Percentiles rank a stretch among this genome's conserved stretches.
These are phyloP conservation scores for Macrophomina pseudophaseolina DNA, from an alignment of 2,329 filamentous ascomycete genomes.

Conservation along the genomic window DNA sequence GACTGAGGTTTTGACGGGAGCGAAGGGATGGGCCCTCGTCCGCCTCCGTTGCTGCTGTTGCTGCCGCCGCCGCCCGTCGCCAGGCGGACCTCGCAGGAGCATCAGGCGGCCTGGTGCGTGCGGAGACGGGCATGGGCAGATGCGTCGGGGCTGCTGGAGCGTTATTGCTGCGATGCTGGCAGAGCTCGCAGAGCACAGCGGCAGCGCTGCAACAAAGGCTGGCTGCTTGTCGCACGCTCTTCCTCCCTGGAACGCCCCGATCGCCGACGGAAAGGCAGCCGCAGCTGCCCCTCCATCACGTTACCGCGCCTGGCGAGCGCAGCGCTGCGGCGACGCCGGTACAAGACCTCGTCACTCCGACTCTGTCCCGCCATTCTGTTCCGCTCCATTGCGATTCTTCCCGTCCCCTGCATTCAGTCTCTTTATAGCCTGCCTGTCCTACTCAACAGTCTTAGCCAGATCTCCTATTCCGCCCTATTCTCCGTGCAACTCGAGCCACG, in stretches of 20 bases:
- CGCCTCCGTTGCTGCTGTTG: neutral
- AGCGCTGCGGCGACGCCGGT: slow-evolving; percentile 4
- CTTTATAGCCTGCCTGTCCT: neutral
- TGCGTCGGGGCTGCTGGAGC: neutral
- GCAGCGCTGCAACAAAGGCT: slow-evolving; percentile 18
- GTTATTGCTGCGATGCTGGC: neutral
- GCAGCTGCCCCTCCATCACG: slow-evolving; percentile 26
- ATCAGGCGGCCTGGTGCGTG: neutral
- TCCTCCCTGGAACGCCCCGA: slow-evolving; percentile 9
- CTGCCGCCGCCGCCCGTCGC: neutral
- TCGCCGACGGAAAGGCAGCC: slow-evolving; percentile 10
- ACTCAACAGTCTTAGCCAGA: slow-evolving; percentile 13
- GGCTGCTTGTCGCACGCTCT: neutral
- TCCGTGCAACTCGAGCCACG: slow-evolving; percentile 11
- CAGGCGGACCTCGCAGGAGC: neutral
- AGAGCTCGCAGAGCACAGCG: neutral
- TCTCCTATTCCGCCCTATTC: slow-evolving; percentile 8
- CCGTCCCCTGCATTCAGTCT: slow-evolving; percentile 1
- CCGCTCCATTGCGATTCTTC: neutral
- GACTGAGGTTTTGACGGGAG: neutral
- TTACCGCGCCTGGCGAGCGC: slow-evolving; percentile 16
- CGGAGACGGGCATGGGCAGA: slow-evolving; percentile 8
- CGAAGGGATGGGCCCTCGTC: slow-evolving; percentile 14
- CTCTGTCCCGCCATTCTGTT: slow-evolving; percentile 6
- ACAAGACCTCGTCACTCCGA: neutral